Evolutionary conservation across 306 rosid genomes (phyloP), one percentile per base, ranked within the genome.

Genomic region (Prunus salicina): DNA sequence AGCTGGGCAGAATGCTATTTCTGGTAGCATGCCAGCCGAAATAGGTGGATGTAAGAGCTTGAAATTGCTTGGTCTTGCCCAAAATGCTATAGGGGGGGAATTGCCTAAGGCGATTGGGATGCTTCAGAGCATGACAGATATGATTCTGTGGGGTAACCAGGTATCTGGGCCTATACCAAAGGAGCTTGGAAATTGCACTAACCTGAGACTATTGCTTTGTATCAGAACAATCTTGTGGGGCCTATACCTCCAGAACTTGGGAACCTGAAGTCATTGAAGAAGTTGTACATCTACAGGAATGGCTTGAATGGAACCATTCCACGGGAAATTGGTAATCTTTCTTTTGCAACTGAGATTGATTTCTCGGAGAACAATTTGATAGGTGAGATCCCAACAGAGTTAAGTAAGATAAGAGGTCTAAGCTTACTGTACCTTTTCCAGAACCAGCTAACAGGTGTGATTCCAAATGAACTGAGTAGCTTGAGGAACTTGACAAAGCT

Each of bases 261-360:
- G 85, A 88, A 86, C 74, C 86, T 93, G 71, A 85, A 73, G 47
- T 86, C 90, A n/a, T 60, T 96, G 90, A 85, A 72, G 76, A 84
- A 66, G 81, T 72, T 96, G 88, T 96, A 92, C 80, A 84, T 86
- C 20, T 96, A 96, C 79, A 83, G 92, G 78, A 96, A 92, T 81
- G 83, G 62, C 72, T 67, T 96, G 85, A 96, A 96, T 84, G 99
- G 99, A 77, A 88, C 91, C 53, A 96, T 96, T 82, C 99, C 98
- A n/a, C 88, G 83, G 87, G 91, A 86, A 83, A 79, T 91, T 62
- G 98, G 98, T 79, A 96, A 96, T 81, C 98, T 96, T 84, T 88
- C 92, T 69, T 78, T 63, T 32, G 93, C 83, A 49, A 4, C 53
- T 52, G 84, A 86, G 77, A 84, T 96, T 72, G 99, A 96, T 91